phyloP scores from a whole-genome alignment of 352 stramenopile species.

The Globisporangium ultimum region DNA sequence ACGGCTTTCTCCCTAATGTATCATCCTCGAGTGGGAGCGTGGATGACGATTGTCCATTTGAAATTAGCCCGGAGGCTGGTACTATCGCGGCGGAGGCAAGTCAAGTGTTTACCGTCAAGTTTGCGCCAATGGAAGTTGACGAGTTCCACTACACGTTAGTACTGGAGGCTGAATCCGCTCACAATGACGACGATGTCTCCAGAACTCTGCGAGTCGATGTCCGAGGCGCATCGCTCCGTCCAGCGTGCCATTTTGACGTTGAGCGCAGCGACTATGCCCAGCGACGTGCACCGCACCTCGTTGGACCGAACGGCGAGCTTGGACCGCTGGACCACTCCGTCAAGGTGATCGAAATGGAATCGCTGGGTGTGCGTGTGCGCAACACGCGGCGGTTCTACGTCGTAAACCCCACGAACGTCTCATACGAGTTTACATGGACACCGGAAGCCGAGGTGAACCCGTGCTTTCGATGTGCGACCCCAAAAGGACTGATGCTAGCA shows the following conservation, averaged over 20 bases:
- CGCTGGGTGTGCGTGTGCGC: conserved; percentile 84
- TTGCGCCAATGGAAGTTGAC: conserved; percentile 90
- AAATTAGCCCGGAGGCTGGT: conserved; percentile 64
- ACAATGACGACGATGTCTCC: not conserved
- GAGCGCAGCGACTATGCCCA: conserved; percentile 86
- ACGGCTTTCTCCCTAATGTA: conserved; percentile 2
- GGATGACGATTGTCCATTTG: conserved; percentile 83
- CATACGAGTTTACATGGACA: conserved; percentile 93
- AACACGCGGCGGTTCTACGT: conserved; percentile 94
- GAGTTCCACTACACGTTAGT: conserved; percentile 75
- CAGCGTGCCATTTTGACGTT: conserved; percentile 93
- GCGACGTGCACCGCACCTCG: conserved; percentile 54
- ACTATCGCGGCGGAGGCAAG: conserved; percentile 49
- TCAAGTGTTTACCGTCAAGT: conserved; percentile 83
- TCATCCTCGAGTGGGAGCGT: conserved; percentile 1
- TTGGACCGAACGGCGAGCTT: conserved; percentile 80
- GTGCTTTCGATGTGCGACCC: conserved; percentile 88
- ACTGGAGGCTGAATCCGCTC: conserved; percentile 21
- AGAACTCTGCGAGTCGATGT: conserved; percentile 48
- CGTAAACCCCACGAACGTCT: conserved; percentile 91
- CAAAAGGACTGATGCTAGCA: conserved; percentile 89
- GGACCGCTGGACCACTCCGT: conserved; percentile 84
- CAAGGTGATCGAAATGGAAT: conserved; percentile 92
- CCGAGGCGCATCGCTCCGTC: conserved; percentile 71
- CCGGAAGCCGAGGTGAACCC: conserved; percentile 65